Percentiles rank a stretch among this genome's conserved stretches.
These are phyloP conservation scores for Colletotrichum sp. DNA, from an alignment of 2,329 filamentous ascomycete genomes.

Conservation along the genomic window DNA sequence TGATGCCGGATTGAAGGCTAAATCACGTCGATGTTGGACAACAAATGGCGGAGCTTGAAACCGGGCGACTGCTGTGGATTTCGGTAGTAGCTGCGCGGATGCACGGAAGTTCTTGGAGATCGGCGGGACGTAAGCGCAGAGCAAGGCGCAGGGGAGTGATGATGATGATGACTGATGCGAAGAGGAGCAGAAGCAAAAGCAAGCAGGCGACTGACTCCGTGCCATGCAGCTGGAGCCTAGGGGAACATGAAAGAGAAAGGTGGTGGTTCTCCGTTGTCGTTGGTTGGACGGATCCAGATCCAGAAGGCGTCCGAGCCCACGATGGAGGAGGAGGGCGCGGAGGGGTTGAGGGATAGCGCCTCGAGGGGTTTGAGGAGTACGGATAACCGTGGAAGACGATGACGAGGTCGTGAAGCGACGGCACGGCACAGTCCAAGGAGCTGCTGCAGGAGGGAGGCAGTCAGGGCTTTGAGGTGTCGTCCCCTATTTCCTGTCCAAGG, in stretches of 20 bases:
- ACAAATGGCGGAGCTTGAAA: background rate
- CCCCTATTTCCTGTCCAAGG: background rate
- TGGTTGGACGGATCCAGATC: background rate
- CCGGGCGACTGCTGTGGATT: background rate
- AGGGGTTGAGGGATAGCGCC: background rate
- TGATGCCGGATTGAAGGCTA: background rate
- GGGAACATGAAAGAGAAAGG: background rate
- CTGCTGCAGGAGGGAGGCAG: background rate
- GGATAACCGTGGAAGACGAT: background rate
- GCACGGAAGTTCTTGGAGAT: background rate
- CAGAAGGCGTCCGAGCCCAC: background rate
- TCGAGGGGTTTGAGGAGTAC: background rate
- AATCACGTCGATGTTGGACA: background rate
- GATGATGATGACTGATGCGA: background rate
- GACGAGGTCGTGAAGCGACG: background rate
- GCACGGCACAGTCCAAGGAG: background rate
- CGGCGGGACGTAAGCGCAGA: background rate
- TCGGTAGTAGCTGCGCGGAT: background rate
- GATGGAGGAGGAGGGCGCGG: background rate
- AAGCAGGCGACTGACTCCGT: conserved; percentile 13
- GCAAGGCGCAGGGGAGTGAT: background rate
- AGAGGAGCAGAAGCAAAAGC: background rate
- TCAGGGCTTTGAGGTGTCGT: background rate
- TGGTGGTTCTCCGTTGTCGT: background rate
- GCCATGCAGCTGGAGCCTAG: conserved; percentile 6